Conservation (phyloP, 768 basidiomycete species). For the Russula sp. region DNA sequence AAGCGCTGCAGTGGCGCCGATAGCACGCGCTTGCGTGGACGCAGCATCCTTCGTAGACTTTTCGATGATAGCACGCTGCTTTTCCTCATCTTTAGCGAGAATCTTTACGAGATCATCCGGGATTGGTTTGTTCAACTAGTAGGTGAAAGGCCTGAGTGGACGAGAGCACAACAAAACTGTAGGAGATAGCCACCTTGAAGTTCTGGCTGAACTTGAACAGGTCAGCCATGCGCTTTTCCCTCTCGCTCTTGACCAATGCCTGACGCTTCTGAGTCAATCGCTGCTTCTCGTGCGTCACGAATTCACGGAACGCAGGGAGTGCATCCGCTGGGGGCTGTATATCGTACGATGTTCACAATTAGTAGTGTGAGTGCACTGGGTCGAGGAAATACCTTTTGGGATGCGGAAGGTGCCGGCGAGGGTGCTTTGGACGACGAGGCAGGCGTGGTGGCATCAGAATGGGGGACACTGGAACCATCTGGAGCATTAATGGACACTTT, state of each 20-base stretch:
- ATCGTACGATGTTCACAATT: conserved; percentile 9
- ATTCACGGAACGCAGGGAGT: conserved; percentile 81
- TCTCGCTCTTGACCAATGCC: conserved; percentile 81
- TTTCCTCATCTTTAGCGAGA: conserved; percentile 88
- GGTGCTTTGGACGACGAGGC: conserved; percentile 49
- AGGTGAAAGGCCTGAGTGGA: neutral
- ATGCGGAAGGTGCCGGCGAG: conserved; percentile 52
- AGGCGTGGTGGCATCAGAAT: conserved; percentile 35
- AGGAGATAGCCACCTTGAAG: conserved; percentile 68
- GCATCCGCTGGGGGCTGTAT: conserved; percentile 63
- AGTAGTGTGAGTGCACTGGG: neutral
- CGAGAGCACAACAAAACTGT: neutral
- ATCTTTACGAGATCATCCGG: conserved; percentile 92
- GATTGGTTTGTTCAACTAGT: conserved; percentile 86
- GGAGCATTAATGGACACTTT: conserved; percentile 72
- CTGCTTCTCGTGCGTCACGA: conserved; percentile 88
- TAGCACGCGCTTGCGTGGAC: conserved; percentile 59
- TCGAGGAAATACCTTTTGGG: conserved; percentile 42
- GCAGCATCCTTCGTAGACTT: conserved; percentile 64
- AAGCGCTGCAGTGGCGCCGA: conserved; percentile 34
- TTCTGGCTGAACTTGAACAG: conserved; percentile 86
- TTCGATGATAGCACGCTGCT: conserved; percentile 75
- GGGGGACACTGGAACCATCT: conserved; percentile 50
- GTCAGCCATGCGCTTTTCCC: conserved; percentile 92
- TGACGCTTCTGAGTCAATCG: conserved; percentile 86